These are phyloP conservation scores for Naegleria gruberi DNA, from an alignment of 208 protist genomes.

Conservation along the genomic window DNA sequence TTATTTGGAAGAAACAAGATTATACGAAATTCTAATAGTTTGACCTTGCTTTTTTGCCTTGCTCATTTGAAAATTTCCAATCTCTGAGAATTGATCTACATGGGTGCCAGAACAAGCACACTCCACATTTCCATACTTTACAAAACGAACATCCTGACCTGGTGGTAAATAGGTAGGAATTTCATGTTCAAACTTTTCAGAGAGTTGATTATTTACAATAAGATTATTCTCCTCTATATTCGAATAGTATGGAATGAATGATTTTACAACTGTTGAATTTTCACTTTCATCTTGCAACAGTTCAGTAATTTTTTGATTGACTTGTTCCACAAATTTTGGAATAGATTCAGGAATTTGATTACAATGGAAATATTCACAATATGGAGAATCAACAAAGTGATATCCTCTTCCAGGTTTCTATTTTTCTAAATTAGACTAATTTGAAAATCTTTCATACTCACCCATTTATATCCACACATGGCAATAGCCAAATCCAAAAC, in stretches of 20 bases:
- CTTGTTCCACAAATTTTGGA: not conserved
- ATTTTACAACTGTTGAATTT: not conserved
- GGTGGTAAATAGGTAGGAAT: not conserved
- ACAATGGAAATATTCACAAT: not conserved
- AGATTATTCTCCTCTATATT: no score
- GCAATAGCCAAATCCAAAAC: not conserved
- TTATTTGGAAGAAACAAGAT: no score
- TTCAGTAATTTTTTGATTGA: not conserved
- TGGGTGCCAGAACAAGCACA: not conserved
- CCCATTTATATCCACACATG: not conserved
- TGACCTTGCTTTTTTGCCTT: not conserved
- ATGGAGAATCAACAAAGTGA: not conserved
- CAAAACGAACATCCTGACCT: not conserved
- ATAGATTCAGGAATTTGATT: not conserved
- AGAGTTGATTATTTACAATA: no score
- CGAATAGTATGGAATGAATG: not conserved
- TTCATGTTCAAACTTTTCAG: not conserved
- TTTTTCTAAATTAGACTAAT: not conserved
- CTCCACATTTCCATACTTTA: not conserved
- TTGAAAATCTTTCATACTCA: not conserved
- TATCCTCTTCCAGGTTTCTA: not conserved
- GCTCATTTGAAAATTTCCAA: not conserved
- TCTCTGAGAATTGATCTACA: not conserved
- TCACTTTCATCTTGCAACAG: no score
- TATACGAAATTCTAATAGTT: not conserved